Base-by-base conservation (phyloP, 805 yeast species). In the Isabelozyma rhagii region DNA sequence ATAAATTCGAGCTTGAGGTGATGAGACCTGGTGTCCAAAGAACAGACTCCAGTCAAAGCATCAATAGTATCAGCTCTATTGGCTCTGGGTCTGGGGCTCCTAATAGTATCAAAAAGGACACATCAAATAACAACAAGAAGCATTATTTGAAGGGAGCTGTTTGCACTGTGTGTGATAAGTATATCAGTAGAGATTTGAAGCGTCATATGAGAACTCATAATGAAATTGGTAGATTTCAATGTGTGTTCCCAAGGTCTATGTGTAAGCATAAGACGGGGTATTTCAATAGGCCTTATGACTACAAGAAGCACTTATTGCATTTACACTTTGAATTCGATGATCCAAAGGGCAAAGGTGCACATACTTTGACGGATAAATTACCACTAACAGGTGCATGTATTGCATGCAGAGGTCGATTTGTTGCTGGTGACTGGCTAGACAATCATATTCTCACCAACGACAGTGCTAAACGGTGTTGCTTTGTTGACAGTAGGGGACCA, bases 371-470 rank as follows among this genome's bases (percentile, higher is more conserved):
- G 0, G 77, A 72, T 45, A 74, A 73, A 52, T 56, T 74, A 25
- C 74, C 75, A 7, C 55, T 69, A 28, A 41, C 54, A 21, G 79
- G 79, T 1, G 50, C 59, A 17, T 74, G 79, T 50, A 58, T 60
- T 17, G 74, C 74, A 1, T 84, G 89, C 60, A 84, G 84, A 0
- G 61, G 58, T 14, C 58, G 76, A 41, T 75, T 71, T 56, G 58
- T 66, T 11, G 88, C 84, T 8, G 66, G 67, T 27, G 78, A 72
- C 15, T 84, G 89, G 89, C 65, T 84, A 17, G 79, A 78, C 15
- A 55, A 63, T 11, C 89, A 84, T 59, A 75, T 83, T 9, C 60
- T 78, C 49, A 62, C 72, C n/a, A 53, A 58, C 9, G 62, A 69
- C 38, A 18, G 10, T 6, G 45, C 43, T 2, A 48, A 51, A 29